Evolutionary conservation across 2,329 filamentous ascomycete species (phyloP).

Genomic region (Neofusicoccum kwambonambiense): DNA sequence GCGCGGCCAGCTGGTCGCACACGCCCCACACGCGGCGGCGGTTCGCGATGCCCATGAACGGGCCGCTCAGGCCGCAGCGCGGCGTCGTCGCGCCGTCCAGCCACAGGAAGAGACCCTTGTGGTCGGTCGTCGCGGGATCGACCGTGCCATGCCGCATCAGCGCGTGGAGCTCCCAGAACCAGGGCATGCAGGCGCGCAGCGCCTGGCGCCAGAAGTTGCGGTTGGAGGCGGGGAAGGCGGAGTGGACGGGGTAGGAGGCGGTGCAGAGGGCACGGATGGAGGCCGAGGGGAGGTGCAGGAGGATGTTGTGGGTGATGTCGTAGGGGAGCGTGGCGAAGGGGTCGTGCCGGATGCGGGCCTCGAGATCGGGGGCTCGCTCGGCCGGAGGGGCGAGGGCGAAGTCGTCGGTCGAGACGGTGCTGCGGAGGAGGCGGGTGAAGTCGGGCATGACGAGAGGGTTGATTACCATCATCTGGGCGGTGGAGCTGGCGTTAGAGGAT

Average conservation of each 20-base stretch:
- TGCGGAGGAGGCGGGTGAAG: conserved; percentile 17
- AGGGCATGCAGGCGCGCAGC: not conserved
- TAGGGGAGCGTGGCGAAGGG: not conserved
- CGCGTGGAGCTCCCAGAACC: conserved; percentile 6
- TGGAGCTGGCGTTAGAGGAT: not conserved
- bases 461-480: conserved; percentile 20
- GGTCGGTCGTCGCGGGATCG: conserved; percentile 19
- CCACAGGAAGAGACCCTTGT: conserved; percentile 26
- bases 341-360: conserved; percentile 6
- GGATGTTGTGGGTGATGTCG: not conserved
- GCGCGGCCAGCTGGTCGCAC: not conserved
- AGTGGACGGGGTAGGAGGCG: not conserved
- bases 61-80: conserved; percentile 23
- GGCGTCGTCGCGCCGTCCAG: conserved; percentile 23
- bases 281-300: not conserved
- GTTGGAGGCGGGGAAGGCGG: not conserved
- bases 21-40: conserved; percentile 32
- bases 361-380: conserved; percentile 10
- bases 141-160: conserved; percentile 23
- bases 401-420: conserved; percentile 17
- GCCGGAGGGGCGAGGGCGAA: conserved; percentile 6
- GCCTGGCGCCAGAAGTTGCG: not conserved
- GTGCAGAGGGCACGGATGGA: not conserved
- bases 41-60: conserved; percentile 33
- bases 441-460: conserved; percentile 14